Evolutionary conservation across 2,329 filamentous ascomycete species (phyloP), one percentile per base, ranked within the genome.

Genomic region (Fusarium sacchari): DNA sequence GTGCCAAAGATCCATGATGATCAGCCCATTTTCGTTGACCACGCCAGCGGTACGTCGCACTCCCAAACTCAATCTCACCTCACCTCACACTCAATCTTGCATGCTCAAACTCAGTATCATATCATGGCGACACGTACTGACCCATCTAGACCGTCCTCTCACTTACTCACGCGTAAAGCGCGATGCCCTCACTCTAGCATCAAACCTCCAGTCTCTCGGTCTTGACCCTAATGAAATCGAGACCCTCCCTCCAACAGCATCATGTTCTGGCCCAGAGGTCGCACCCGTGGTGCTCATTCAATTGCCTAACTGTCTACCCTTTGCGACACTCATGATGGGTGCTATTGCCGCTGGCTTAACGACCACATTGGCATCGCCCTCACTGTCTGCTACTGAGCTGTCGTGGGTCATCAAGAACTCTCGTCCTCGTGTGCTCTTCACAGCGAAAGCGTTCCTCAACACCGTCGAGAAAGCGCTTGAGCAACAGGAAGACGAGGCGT

Each of bases 281-380:
- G 81, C 83, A 1, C 83, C 83, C 6, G 77, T 85, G 20, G 83
- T 85, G 30, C 79, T 85, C 34, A 77, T 85, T 67, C 83, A 85
- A 65, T 77, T 85, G 15, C 83, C 83, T 43, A 85, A 85, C 72
- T 83, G 80, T 58, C 76, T 84, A 4, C 77, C 80, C n/a, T 84
- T 84, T 39, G 78, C 80, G 1, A 79, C 83, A 1, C 59, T 81
- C 13, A 36, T 83, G 6, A 76, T 84, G 50, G 83, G 83, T 49
- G 72, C 78, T n/a, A 75, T 84, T 32, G 83, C 83, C 13, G 78
- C 83, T 8, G 83, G 83, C 4, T 73, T 84, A 34, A 84, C 83
- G 2, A 81, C 81, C 7, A 84, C 82, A 0, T 78, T 85, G 24
- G 81, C 78, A 2, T 84, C 83, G 0, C 83, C 83, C 0, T 80